Evolutionary conservation across 257 asterid genomes (phyloP).

Genomic region (Fraxinus quadrangulata): DNA sequence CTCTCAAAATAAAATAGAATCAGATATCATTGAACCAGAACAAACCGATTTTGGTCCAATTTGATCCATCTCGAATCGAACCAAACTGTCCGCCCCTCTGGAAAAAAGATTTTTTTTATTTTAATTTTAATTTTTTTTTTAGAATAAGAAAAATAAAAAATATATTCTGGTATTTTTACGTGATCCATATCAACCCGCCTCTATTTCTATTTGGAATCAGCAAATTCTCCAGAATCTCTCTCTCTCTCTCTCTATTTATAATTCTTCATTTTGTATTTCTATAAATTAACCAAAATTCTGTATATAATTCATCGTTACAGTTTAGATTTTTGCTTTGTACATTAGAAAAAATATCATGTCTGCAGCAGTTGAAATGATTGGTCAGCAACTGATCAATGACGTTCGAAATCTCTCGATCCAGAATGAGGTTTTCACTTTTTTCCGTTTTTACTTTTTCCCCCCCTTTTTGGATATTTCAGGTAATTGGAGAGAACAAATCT

Average conservation of each 20-base stretch:
- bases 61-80: too few species aligned
- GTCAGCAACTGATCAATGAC: constrained; percentile 34
- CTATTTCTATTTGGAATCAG: constrained; percentile 35
- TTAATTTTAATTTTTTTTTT: too few species aligned
- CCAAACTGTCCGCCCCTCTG: too few species aligned
- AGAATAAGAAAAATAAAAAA: too few species aligned
- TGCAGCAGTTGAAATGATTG: constrained; percentile 40
- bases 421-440: constrained; percentile 42
- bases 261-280: not conserved
- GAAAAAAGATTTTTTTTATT: too few species aligned
- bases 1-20: too few species aligned
- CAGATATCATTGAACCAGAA: too few species aligned
- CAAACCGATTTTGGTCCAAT: too few species aligned
- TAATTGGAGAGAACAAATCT: not conserved
- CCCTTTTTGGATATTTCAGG: not conserved
- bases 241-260: constrained; percentile 12
- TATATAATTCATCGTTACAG: not conserved
- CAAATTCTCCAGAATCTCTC: constrained; percentile 40
- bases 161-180: not conserved
- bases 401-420: constrained; percentile 40
- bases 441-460: not conserved
- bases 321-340: constrained; percentile 23
- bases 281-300: constrained; percentile 14
- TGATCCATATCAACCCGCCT: not conserved
- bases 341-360: constrained; percentile 42